Evolutionary conservation across 495 filamentous ascomycete species (phyloP).

Genomic region (Trichoderma erinaceum): DNA sequence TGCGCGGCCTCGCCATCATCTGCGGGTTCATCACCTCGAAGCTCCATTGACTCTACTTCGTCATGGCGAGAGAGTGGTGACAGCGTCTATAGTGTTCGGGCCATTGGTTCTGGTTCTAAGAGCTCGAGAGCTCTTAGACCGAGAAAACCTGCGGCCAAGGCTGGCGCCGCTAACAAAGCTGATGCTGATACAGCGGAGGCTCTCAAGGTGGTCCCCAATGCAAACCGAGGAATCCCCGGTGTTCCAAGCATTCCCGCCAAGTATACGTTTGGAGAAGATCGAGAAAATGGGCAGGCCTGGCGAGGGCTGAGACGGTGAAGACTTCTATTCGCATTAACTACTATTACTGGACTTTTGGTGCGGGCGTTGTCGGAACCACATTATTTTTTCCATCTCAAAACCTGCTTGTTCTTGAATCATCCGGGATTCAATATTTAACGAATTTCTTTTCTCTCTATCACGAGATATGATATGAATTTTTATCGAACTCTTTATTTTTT

Average conservation of each 20-base stretch:
- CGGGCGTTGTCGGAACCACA: background rate
- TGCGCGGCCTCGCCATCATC: background rate
- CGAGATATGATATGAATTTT: slow-evolving; percentile 11
- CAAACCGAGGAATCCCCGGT: slow-evolving; percentile 34
- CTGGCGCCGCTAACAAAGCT: background rate
- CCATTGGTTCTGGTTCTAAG: slow-evolving; percentile 3
- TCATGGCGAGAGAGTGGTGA: background rate
- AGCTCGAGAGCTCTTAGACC: background rate
- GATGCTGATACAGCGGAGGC: background rate
- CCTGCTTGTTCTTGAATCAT: background rate
- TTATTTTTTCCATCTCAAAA: background rate
- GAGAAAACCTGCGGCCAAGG: background rate
- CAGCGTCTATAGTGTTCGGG: slow-evolving; percentile 2
- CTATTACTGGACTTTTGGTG: background rate
- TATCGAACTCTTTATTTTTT: background rate
- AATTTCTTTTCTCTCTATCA: slow-evolving; percentile 11
- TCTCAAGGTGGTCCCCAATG: slow-evolving; percentile 26
- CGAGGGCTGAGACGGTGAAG: slow-evolving; percentile 13
- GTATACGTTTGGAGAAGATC: slow-evolving; percentile 17
- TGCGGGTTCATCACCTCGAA: background rate
- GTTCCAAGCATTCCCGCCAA: slow-evolving; percentile 31
- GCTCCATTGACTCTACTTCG: background rate
- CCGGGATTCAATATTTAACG: slow-evolving; percentile 3
- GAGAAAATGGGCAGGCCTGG: slow-evolving; percentile 15
- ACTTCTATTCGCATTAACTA: background rate